These are phyloP conservation scores for Pharnaceum exiguum DNA, from an alignment of 148 eudicot genomes.

Conservation along the genomic window DNA sequence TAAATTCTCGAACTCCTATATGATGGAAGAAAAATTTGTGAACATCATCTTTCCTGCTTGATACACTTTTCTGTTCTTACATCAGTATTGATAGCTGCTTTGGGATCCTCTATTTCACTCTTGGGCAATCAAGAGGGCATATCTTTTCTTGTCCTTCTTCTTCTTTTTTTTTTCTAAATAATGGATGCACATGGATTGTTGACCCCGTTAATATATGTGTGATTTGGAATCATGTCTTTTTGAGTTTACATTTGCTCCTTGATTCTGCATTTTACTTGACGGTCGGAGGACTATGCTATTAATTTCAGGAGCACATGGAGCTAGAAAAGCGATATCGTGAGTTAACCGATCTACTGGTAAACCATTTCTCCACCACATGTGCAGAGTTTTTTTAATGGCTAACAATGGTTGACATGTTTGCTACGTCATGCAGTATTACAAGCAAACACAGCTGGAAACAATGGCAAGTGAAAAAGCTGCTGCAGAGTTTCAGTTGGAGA, in stretches of 20 bases:
- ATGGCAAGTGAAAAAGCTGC: slow-evolving; percentile 99
- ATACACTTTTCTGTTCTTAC: too few relatives aligned
- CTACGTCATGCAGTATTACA: slow-evolving; percentile 63
- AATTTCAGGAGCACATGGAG: slow-evolving; percentile 92
- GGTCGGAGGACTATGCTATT: not conserved
- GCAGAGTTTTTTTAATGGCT: slow-evolving; percentile 3
- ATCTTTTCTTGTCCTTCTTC: too few relatives aligned
- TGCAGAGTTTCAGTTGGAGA: slow-evolving; percentile 95
- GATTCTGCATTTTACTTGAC: not conserved
- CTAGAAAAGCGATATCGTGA: slow-evolving; percentile 97
- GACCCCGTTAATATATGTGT: too few relatives aligned
- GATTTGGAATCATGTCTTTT: too few relatives aligned
- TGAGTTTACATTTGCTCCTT: not conserved
- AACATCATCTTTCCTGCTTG: too few relatives aligned
- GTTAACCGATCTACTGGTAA: slow-evolving; percentile 92
- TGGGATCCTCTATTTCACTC: too few relatives aligned
- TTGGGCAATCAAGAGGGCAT: too few relatives aligned
- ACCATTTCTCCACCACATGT: slow-evolving; percentile 4
- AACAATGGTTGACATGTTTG: slow-evolving; percentile 1
- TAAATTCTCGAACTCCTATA: too few relatives aligned
- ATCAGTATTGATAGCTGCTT: too few relatives aligned
- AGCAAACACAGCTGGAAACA: slow-evolving; percentile 96
- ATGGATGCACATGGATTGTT: too few relatives aligned
- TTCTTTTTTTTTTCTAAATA: too few relatives aligned
- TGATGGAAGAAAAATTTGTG: too few relatives aligned